phyloP scores from a whole-genome alignment of 331 rosid genomes.

The Acacia concinna region DNA sequence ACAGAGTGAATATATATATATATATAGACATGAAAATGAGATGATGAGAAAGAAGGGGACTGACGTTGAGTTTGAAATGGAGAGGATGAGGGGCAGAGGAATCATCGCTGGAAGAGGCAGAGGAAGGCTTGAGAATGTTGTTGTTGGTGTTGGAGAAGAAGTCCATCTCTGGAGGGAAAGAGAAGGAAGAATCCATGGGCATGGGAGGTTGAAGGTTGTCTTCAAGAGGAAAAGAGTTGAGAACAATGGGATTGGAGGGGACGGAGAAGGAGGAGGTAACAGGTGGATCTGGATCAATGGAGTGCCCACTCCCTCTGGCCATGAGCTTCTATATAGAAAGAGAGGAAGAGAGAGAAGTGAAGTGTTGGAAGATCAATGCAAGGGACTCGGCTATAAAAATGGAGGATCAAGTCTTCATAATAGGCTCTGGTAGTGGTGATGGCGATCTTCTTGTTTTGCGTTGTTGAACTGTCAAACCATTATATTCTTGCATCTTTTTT shows the following conservation, averaged over 20 bases:
- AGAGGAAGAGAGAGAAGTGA: constrained; percentile 32
- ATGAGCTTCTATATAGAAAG: constrained; percentile 46
- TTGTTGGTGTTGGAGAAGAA: constrained; percentile 49
- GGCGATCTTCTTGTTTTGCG: constrained; percentile 4
- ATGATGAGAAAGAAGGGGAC: not conserved
- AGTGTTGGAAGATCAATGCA: constrained; percentile 46
- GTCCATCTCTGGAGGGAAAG: constrained; percentile 61
- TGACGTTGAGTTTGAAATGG: constrained; percentile 55
- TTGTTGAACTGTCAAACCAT: constrained; percentile 18
- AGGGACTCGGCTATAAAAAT: constrained; percentile 68
- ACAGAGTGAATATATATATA: not conserved
- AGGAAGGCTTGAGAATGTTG: not conserved
- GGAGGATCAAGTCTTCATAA: constrained; percentile 45
- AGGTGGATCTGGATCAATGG: constrained; percentile 83
- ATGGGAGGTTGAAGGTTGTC: constrained; percentile 32
- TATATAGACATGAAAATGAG: not conserved
- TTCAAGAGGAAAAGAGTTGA: constrained; percentile 59
- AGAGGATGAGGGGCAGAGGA: constrained; percentile 4
- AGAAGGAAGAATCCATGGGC: constrained; percentile 49
- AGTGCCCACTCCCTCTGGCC: constrained; percentile 71
- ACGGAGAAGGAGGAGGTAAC: constrained; percentile 40
- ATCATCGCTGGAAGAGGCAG: constrained; percentile 19
- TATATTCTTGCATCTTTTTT: not conserved
- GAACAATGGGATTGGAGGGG: constrained; percentile 50
- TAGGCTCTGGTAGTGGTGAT: not conserved